These are phyloP conservation scores for Colletotrichum plurivorum DNA, from an alignment of 2,329 filamentous ascomycete genomes.

Conservation along the genomic window DNA sequence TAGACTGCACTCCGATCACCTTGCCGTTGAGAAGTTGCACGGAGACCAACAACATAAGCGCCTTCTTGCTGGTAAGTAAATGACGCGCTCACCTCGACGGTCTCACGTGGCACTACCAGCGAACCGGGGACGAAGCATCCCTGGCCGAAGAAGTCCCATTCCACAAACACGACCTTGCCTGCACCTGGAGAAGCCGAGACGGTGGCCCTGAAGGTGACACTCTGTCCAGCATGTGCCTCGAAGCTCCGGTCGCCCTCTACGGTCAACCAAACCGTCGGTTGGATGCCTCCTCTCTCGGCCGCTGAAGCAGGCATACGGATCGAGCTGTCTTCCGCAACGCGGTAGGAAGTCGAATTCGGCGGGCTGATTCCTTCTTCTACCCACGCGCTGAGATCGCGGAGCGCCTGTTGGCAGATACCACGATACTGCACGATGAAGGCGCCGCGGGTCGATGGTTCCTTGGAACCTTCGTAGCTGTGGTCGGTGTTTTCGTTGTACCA, in stretches of 20 bases:
- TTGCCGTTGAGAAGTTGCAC: neutral
- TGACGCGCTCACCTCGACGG: neutral
- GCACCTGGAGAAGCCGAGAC: conserved; percentile 23
- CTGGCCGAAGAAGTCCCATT: conserved; percentile 39
- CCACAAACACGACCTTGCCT: conserved; percentile 39
- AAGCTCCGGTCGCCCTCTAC: neutral
- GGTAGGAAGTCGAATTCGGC: conserved; percentile 31
- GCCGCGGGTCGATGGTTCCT: neutral
- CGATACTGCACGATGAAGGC: conserved; percentile 35
- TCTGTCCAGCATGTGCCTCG: conserved; percentile 1
- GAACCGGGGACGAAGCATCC: neutral
- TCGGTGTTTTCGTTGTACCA: conserved; percentile 43
- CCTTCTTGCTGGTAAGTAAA: conserved; percentile 10
- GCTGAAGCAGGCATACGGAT: conserved; percentile 30
- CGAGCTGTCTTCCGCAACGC: conserved; percentile 28
- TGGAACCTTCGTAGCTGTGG: conserved; percentile 35
- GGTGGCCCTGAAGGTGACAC: conserved; percentile 20
- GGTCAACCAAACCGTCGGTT: conserved; percentile 39
- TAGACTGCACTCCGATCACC: neutral
- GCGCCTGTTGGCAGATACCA: conserved; percentile 41
- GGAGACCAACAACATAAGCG: neutral
- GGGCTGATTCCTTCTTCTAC: conserved; percentile 38
- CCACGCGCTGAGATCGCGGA: conserved; percentile 42
- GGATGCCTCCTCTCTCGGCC: conserved; percentile 40
- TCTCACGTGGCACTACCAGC: neutral